A percentile compares a stretch with the other conserved stretches of the same genome.
Conservation (phyloP, 2,329 filamentous ascomycete species). For the Penicillium sp. region DNA sequence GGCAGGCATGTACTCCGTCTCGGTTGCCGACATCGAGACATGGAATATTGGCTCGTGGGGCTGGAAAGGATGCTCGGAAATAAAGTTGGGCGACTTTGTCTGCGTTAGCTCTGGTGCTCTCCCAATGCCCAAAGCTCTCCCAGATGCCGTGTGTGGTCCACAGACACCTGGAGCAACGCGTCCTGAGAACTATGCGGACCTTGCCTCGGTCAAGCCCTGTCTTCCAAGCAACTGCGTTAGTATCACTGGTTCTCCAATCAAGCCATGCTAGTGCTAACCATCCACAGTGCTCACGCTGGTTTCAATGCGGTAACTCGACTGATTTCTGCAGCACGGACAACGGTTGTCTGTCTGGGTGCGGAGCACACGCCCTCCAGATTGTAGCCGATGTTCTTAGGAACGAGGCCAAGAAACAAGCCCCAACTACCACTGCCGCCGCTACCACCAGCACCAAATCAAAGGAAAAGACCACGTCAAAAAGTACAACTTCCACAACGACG, state of each 20-base stretch:
- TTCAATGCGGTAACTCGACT: not conserved
- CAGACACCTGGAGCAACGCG: conserved; percentile 41
- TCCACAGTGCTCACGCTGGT: not conserved
- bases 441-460: not conserved
- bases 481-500: not conserved
- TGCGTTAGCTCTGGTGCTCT: conserved; percentile 46
- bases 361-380: not conserved
- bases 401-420: not conserved
- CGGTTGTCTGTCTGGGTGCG: conserved; percentile 2
- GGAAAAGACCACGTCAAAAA: not conserved
- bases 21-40: conserved; percentile 38
- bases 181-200: conserved; percentile 33
- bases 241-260: not conserved
- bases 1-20: conserved; percentile 38
- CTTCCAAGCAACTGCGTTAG: conserved; percentile 14
- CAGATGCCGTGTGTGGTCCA: conserved; percentile 50
- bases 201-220: conserved; percentile 20
- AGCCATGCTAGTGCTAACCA: not conserved
- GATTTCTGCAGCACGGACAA: not conserved
- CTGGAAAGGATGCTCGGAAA: conserved; percentile 43
- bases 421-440: not conserved
- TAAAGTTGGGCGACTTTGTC: conserved; percentile 36
- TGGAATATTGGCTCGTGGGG: conserved; percentile 50
- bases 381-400: not conserved
- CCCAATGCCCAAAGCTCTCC: conserved; percentile 44